Evolutionary conservation across 768 basidiomycete genomes (phyloP), one percentile per base, ranked within the genome.

Genomic region (Suillus subluteus): DNA sequence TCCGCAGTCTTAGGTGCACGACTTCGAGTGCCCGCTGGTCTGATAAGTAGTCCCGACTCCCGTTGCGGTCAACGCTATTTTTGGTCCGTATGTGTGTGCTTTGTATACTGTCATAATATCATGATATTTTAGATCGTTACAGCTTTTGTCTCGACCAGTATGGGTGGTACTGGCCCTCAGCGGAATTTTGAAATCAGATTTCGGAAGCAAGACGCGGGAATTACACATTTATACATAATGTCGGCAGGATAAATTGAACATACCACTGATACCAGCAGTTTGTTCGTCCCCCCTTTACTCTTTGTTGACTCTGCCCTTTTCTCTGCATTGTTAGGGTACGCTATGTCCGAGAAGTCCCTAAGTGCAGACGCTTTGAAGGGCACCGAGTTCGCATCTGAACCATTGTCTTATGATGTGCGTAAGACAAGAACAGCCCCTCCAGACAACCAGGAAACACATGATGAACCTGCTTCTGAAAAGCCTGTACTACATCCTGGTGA

Each of bases 401-500:
- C 37, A 23, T 58, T 40, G 15, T 16, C 12, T 38, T 23, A n/a
- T n/a, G 6, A n/a, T 40, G 38, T 21, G 37, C 13, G 37, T 8
- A 12, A 26, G 37, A 16, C 37, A 21, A 66, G 37, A 2, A 58
- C 58, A 30, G 6, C n/a, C 26, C 64, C 67, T 46, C 52, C 54
- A 44, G 73, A 70, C 61, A 66, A 70, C 8, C 48, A 41, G 23
- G 9, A 30, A 54, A 26, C 6, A 52, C 50, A 6, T 2, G 26
- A 52, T 26, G 50, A 6, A 30, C 48, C 38, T 30, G n/a, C 64
- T 56, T 41, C 40, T 59, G 56, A 48, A 4, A 76, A 30, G 26
- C 12, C 70, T 38, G 68, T 50, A 48, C 71, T 68, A 59, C 68
- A 75, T 61, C 68, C 62, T 4, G 73, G 67, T 32, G 76, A 71